A percentile compares a stretch with the other conserved stretches of the same genome.
Conservation (phyloP, 2,329 filamentous ascomycete genomes). For the Diaporthe velutina region DNA sequence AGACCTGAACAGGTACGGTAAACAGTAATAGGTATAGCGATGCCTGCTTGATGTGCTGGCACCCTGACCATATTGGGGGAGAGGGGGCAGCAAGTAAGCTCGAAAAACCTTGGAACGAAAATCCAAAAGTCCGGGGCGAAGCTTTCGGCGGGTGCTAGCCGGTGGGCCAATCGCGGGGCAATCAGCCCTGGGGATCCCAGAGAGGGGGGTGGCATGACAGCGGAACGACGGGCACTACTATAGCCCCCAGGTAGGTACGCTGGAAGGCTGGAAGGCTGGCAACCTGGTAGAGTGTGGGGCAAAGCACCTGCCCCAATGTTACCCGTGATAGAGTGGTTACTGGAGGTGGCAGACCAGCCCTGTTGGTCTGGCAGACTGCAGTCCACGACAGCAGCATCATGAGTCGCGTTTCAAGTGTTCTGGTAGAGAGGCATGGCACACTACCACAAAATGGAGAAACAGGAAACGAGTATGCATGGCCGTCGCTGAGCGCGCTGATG, state of each 20-base stretch:
- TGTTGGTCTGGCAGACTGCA: background rate
- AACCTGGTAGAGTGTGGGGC: constrained; percentile 3
- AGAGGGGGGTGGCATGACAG: constrained; percentile 7
- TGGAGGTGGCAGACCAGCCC: no score
- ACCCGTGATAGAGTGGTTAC: background rate
- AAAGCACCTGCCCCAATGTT: constrained; percentile 12
- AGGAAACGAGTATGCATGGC: background rate
- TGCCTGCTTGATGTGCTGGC: background rate
- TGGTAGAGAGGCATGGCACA: background rate
- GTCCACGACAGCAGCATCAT: background rate
- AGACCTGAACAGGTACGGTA: background rate
- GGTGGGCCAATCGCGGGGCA: constrained; percentile 23
- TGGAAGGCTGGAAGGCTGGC: background rate
- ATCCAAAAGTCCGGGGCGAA: background rate
- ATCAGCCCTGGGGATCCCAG: constrained; percentile 20
- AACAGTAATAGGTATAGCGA: background rate
- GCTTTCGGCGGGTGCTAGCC: constrained; percentile 17
- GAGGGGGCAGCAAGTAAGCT: constrained; percentile 13
- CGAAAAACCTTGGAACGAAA: constrained; percentile 18
- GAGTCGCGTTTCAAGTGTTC: background rate
- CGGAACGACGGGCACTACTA: constrained; percentile 25
- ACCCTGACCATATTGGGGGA: background rate
- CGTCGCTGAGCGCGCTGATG: background rate
- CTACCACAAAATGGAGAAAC: background rate
- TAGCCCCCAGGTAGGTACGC: background rate